Evolutionary conservation across 129 eudicot genomes (phyloP).

Genomic region (sunflower (Helianthus annuus)): HanXRQr2.0-SUNRISE NC_035445.2:144817073-144817572

Average conservation of each 20-base stretch:
- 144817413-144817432: conserved; percentile 87
- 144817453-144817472: conserved; percentile 60
- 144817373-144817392: not conserved
- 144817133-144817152: conserved; percentile 80
- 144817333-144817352: conserved; percentile 6
- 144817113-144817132: conserved; percentile 98
- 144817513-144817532: too few relatives aligned
- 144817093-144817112: conserved; percentile 11
- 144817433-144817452: conserved; percentile 87
- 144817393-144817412: conserved; percentile 38
- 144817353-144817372: conserved; percentile 12
- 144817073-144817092: not conserved
- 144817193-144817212: conserved; percentile 3
- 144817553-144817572: too few relatives aligned
- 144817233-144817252: not conserved
- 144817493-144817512: not conserved
- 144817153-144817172: conserved; percentile 70
- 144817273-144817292: conserved; percentile 15
- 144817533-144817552: too few relatives aligned
- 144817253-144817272: not conserved
- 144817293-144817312: conserved; percentile 91
- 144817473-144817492: conserved; percentile 47
- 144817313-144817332: conserved; percentile 21
- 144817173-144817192: conserved; percentile 62
- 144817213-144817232: not conserved